Base-by-base conservation (phyloP, 1,139 yeast genomes). In the Pichia terricola region DNA sequence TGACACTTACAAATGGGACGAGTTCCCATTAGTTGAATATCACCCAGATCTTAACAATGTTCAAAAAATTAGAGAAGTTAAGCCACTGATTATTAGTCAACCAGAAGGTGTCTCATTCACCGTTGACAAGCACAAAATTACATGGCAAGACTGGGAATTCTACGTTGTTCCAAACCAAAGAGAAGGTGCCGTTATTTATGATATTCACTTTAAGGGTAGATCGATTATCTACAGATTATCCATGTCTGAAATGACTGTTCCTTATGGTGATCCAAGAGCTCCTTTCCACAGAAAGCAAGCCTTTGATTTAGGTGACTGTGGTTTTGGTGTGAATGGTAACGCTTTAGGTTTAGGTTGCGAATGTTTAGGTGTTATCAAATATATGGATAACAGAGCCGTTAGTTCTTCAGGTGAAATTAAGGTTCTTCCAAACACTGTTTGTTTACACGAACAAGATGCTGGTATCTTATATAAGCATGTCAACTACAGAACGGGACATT, bases 231-330 rank as follows among this genome's bases (percentile, higher is more conserved):
- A 86, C 72, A 76, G 95, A 66, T 66, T 85, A 46, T 75, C 94
- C 1, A 70, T 85, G 53, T 78, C 86, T 40, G 95, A 86, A 67
- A 86, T 86, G 95, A 83, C 94, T 35, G 95, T 86, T 50, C 95
- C 95, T 32, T 86, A 86, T 60, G 94, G 89, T 59, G 94, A 84
- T 62, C 94, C 94, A 55, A 76, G 94, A 65, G 84, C 87, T 48
- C 95, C 95, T 51, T 79, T 77, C 68, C 94, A 85, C 68, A 78
- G 95, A 71, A 86, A 86, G 69, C 94, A 84, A 71, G 95, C 95
- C 31, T 86, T 86, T 58, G 95, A 86, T 65, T 73, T 86, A 59
- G 95, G 95, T 63, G 95, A 86, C 64, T 79, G 87, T 69, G 95
- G 95, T 28, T 87, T 86, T 54, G 95, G 95, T 62, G 75, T 71